phyloP scores from a whole-genome alignment of 345 rosid genomes.

The Moricandia arvensis region DNA sequence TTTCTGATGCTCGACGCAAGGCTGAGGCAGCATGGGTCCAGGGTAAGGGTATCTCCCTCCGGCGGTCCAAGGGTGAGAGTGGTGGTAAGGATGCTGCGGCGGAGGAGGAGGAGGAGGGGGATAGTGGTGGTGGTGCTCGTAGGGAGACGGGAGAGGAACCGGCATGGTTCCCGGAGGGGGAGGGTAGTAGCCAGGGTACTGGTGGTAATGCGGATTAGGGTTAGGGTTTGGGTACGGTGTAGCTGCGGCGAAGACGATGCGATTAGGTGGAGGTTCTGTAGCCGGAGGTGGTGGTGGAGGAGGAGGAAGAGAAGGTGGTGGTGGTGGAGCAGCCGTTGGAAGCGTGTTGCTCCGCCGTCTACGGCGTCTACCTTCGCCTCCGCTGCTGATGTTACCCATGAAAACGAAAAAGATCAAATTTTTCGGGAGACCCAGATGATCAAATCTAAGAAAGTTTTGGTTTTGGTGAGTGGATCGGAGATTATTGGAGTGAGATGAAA shows the following conservation, averaged over 20 bases:
- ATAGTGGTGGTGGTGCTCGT: constrained; percentile 54
- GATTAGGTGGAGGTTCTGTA: constrained; percentile 70
- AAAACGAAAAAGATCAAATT: not conserved
- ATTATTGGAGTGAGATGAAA: constrained; percentile 22
- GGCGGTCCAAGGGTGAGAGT: constrained; percentile 41
- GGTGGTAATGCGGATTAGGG: constrained; percentile 60
- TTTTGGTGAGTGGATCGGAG: constrained; percentile 17
- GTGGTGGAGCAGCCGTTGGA: constrained; percentile 37
- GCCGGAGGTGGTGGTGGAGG: constrained; percentile 58
- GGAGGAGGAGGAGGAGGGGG: constrained; percentile 33
- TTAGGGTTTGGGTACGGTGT: constrained; percentile 76
- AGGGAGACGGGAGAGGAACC: constrained; percentile 40
- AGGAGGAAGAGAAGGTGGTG: constrained; percentile 28
- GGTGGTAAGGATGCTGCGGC: constrained; percentile 27
- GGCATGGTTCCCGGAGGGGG: constrained; percentile 50
- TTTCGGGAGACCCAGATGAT: constrained; percentile 15
- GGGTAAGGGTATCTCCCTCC: constrained; percentile 49
- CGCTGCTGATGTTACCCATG: constrained; percentile 72
- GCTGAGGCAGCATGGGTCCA: constrained; percentile 44
- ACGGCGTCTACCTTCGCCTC: constrained; percentile 55
- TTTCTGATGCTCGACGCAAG: constrained; percentile 79
- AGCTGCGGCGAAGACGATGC: constrained; percentile 80
- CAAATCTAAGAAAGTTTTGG: not conserved
- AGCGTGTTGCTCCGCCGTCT: constrained; percentile 47
- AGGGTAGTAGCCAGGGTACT: constrained; percentile 63